Conservation (phyloP, 345 rosid species). For the Eucalyptus polyanthemos region DNA sequence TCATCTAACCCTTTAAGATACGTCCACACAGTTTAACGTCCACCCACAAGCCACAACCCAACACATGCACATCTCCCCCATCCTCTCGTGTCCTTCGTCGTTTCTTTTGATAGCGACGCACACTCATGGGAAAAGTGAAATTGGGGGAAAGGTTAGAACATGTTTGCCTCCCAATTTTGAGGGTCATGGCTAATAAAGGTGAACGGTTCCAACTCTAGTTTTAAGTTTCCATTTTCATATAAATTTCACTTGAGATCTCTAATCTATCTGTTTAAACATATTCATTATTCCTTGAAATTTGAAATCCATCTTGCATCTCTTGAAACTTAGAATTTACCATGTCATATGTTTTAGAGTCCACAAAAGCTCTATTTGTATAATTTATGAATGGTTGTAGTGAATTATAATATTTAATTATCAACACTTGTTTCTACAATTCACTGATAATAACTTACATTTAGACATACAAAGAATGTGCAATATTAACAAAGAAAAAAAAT, state of each 20-base stretch:
- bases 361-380: accelerated
- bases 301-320: accelerated
- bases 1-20: not conserved
- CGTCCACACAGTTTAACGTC: not conserved
- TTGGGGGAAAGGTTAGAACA: not conserved
- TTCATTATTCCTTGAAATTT: accelerated
- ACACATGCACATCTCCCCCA: not conserved
- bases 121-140: not conserved
- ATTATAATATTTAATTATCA: too few species aligned
- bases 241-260: too few species aligned
- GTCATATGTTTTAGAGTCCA: too few species aligned
- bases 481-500: too few species aligned
- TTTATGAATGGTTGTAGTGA: too few species aligned
- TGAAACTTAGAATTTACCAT: too few species aligned
- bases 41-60: not conserved
- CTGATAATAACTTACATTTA: accelerated
- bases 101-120: not conserved
- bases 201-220: accelerated
- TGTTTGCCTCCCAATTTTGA: not conserved
- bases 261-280: accelerated
- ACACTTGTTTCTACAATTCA: accelerated
- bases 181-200: not conserved
- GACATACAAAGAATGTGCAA: too few species aligned
- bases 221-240: accelerated
- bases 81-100: not conserved